These are phyloP conservation scores for Solanum clarkiae DNA, from an alignment of 257 asterid genomes.

Conservation along the genomic window DNA sequence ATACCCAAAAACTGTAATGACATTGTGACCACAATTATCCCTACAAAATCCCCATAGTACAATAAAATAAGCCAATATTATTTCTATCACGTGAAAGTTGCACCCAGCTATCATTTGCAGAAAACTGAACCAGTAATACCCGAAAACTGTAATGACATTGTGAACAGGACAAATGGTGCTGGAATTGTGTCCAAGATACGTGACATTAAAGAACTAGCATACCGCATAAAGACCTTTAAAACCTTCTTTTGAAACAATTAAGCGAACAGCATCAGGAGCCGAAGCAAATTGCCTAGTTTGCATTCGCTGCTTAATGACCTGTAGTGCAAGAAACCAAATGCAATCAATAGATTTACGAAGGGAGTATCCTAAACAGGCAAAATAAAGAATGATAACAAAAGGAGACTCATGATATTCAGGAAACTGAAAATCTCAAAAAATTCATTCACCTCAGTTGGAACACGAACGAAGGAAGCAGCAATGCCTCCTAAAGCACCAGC, in stretches of 20 bases:
- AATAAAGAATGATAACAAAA: background rate
- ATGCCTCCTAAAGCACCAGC: slow-evolving; percentile 97
- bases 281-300: slow-evolving; percentile 91
- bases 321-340: slow-evolving; percentile 14
- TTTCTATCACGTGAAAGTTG: background rate
- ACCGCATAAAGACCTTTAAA: slow-evolving; percentile 95
- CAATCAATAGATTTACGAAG: background rate
- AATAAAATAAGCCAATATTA: background rate
- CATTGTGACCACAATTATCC: background rate
- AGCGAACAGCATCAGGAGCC: slow-evolving; percentile 80
- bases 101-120: background rate
- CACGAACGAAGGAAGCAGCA: slow-evolving; percentile 94
- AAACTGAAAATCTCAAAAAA: background rate
- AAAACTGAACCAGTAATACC: background rate
- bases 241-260: slow-evolving; percentile 76
- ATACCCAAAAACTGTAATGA: background rate
- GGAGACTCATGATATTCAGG: background rate
- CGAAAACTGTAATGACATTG: background rate
- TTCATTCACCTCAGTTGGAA: slow-evolving; percentile 76
- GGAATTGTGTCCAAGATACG: background rate
- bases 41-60: too few relatives aligned
- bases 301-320: slow-evolving; percentile 98
- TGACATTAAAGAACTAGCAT: slow-evolving; percentile 4
- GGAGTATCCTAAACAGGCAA: background rate
- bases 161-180: background rate